Evolutionary conservation across 1,284 basidiomycete genomes (phyloP), one percentile per base, ranked within the genome.

Genomic region (Chalciporus sp.): DNA sequence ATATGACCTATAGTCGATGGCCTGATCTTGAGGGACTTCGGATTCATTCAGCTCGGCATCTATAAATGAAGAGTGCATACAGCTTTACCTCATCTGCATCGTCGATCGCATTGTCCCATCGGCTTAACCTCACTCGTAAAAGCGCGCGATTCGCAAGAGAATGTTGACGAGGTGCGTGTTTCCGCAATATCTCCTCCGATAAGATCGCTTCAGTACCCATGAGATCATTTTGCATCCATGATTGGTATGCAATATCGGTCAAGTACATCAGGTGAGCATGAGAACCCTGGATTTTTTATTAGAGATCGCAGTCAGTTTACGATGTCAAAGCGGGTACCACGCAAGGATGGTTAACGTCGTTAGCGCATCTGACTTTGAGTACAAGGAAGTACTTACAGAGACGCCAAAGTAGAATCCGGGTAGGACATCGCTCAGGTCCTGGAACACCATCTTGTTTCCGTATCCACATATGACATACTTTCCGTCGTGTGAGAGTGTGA

Each of bases 81-180:
- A 10, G 16, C 7, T 9, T 12, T 35, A 57, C 55, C 35, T 53
- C 20, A 23, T 43, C 47, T 1, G 45, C 56, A 20, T 58, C 56
- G 6, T 48, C 37, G 3, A 45, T 8, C 3, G 58, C 58, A 5
- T 17, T 20, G 14, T 37, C n/a, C n/a, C 16, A 17, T 10, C 17
- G n/a, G 7, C 3, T 17, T 7, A 37, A 17, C n/a, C n/a, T 7
- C 7, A 16, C 35, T 8, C 35, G 35, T 37, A 37, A 9, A 17
- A 37, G n/a, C 35, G 35, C 16, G n/a, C 35, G 16, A 37, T 37
- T 37, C 2, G 35, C 35, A 17, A 17, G 9, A 5, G 9, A 9
- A 4, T 17, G 7, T 9, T 37, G n/a, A 7, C 1, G 8, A n/a
- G 35, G 35, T 2, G 12, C 12, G 10, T 9, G 12, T 10, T 10